Conservation (phyloP, 2,329 filamentous ascomycete species). For the Neocatenulostroma microsporum region DNA sequence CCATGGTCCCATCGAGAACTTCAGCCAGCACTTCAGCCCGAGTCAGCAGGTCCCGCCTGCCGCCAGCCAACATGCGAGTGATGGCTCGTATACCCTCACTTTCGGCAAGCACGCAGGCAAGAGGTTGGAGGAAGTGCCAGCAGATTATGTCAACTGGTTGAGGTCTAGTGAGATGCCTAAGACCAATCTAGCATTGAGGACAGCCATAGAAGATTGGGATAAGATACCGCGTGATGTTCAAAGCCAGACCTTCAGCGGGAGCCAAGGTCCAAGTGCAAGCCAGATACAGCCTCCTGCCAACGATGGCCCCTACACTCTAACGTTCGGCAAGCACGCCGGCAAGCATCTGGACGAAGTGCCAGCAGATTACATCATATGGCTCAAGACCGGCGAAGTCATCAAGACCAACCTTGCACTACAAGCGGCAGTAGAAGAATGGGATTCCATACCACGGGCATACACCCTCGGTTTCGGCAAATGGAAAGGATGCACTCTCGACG, state of each 20-base stretch:
- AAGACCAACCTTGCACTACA: neutral
- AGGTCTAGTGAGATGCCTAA: neutral
- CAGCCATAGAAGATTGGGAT: too few relatives aligned
- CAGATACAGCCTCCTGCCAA: too few relatives aligned
- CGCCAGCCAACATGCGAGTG: too few relatives aligned
- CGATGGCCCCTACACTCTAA: neutral
- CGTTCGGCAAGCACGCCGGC: neutral
- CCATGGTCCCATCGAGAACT: too few relatives aligned
- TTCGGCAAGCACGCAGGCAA: neutral
- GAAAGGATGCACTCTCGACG: slow-evolving; percentile 1
- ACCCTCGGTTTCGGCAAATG: neutral
- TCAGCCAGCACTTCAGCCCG: too few relatives aligned
- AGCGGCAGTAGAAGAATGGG: neutral
- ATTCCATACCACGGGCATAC: neutral
- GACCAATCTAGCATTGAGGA: too few relatives aligned
- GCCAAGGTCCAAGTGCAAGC: too few relatives aligned
- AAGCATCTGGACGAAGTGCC: neutral
- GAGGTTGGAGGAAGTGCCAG: neutral
- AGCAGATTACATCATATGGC: neutral
- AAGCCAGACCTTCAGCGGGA: too few relatives aligned
- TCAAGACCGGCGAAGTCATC: neutral
- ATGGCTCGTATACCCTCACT: slow-evolving; percentile 1
- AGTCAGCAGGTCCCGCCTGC: too few relatives aligned
- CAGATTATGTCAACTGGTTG: neutral
- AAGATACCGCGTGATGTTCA: too few relatives aligned